These are phyloP conservation scores for Fusarium floridanum DNA, from an alignment of 2,329 filamentous ascomycete species.

Conservation along the genomic window DNA sequence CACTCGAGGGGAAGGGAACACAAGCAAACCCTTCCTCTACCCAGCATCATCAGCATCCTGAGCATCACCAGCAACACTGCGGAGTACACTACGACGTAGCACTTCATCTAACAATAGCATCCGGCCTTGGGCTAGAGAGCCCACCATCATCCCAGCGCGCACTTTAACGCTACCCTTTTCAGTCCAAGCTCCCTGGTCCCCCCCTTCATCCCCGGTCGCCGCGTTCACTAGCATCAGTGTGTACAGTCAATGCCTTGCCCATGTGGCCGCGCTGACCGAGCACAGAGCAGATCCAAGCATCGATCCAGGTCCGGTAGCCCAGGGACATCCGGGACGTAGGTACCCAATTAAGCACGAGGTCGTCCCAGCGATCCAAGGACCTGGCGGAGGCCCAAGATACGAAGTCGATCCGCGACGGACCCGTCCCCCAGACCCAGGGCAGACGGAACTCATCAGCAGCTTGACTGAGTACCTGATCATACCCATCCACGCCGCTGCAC, in stretches of 20 bases:
- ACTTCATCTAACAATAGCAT: constrained; percentile 19
- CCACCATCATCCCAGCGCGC: constrained; percentile 21
- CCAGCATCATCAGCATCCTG: not conserved
- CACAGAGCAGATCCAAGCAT: constrained; percentile 29
- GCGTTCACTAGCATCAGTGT: constrained; percentile 25
- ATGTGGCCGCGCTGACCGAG: constrained; percentile 33
- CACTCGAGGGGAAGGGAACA: not conserved
- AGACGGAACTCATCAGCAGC: not conserved
- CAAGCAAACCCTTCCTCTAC: not conserved
- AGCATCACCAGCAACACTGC: not conserved
- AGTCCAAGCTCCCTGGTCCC: constrained; percentile 42
- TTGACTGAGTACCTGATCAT: constrained; percentile 4
- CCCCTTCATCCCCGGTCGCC: constrained; percentile 44
- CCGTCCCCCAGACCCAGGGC: constrained; percentile 15
- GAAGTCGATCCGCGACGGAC: constrained; percentile 28
- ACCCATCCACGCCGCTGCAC: constrained; percentile 19
- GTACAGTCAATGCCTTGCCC: not conserved
- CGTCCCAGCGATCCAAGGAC: constrained; percentile 40
- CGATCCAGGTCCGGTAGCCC: constrained; percentile 4
- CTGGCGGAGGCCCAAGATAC: constrained; percentile 35
- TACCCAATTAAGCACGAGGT: constrained; percentile 33
- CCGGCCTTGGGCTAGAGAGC: constrained; percentile 22
- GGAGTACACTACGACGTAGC: not conserved
- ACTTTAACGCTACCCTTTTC: constrained; percentile 31
- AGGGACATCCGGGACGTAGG: constrained; percentile 28